These are phyloP conservation scores for Ogataea paraovalis DNA, from an alignment of 805 yeast species.

Conservation along the genomic window DNA sequence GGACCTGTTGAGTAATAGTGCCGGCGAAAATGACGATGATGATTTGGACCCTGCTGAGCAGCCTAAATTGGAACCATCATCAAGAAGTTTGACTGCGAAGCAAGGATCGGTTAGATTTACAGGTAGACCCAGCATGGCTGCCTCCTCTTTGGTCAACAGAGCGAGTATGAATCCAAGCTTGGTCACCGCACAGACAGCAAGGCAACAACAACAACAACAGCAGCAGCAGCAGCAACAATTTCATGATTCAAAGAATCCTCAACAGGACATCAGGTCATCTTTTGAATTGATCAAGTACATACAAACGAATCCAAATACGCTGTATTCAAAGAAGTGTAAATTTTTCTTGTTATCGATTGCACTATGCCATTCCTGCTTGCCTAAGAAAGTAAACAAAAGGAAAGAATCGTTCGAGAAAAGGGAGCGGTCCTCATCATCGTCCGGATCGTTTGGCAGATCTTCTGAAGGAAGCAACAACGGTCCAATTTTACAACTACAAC, in stretches of 20 bases:
- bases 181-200: slow-evolving; percentile 38
- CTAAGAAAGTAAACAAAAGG: slow-evolving; percentile 41
- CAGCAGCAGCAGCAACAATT: slow-evolving; percentile 1
- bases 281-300: slow-evolving; percentile 63
- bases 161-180: slow-evolving; percentile 21
- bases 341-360: slow-evolving; percentile 82
- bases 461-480: slow-evolving; percentile 15
- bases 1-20: slow-evolving; percentile 38
- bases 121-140: slow-evolving; percentile 59
- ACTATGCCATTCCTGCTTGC: slow-evolving; percentile 85
- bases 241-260: no score
- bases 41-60: not conserved
- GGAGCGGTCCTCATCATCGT: not conserved
- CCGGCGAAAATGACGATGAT: slow-evolving; percentile 2
- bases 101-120: slow-evolving; percentile 27
- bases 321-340: slow-evolving; percentile 67
- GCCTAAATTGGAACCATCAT: not conserved
- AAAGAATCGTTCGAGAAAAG: not conserved
- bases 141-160: slow-evolving; percentile 31
- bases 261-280: slow-evolving; percentile 49
- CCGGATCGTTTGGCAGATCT: slow-evolving; percentile 14
- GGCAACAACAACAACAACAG: slow-evolving; percentile 33
- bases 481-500: not conserved
- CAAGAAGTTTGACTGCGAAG: slow-evolving; percentile 5
- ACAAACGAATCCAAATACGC: slow-evolving; percentile 64